Base-by-base conservation (phyloP, 1,284 basidiomycete genomes). In the Sporisorium reilianum region DNA sequence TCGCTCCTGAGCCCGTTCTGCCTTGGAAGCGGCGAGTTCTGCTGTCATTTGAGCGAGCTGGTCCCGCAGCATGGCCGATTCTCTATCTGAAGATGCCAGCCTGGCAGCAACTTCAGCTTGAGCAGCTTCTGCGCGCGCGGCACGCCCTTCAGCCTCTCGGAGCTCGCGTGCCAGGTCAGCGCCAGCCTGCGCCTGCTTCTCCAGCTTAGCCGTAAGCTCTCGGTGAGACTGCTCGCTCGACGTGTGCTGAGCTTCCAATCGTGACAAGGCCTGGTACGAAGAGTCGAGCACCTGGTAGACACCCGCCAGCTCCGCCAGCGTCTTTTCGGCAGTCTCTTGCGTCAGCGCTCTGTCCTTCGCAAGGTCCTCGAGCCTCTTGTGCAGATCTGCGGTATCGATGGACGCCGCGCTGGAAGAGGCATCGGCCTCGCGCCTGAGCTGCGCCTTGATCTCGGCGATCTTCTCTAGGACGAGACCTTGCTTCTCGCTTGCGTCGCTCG, bases 31-130 rank as follows among this genome's bases (percentile, higher is more conserved):
- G 14, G 46, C 49, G 5, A 80, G 58, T 64, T 81, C 75, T 16
- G 50, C 30, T 0, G 55, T 26, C 38, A 77, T 52, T 25, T 70
- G 64, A 2, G 75, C 74, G 1, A 81, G 32, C 42, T 74, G 75
- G 2, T 57, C 62, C 20, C 69, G 67, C n/a, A 80, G 52, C 38
- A 63, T 36, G 10, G 46, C 28, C 18, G 52, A n/a, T 42, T 81
- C 63, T 26, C 57, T 60, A 18, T 73, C 52, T 23, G 52, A 30
- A 3, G 62, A 41, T 1, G 30, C 42, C 14, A 55, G 23, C 48
- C 51, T 28, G 3, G 53, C 41, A 18, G 36, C 41, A 18, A 54
- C 45, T 28, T 64, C 56, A 14, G 55, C 55, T 18, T 68, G 40
- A 10, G 30, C 25, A 5, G 53, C 64, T 46, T 72, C 58, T 12